Percentiles rank a stretch among this genome's conserved stretches.
Conservation (phyloP, 2,329 filamentous ascomycete species). For the Trichoderma asperellum region DNA sequence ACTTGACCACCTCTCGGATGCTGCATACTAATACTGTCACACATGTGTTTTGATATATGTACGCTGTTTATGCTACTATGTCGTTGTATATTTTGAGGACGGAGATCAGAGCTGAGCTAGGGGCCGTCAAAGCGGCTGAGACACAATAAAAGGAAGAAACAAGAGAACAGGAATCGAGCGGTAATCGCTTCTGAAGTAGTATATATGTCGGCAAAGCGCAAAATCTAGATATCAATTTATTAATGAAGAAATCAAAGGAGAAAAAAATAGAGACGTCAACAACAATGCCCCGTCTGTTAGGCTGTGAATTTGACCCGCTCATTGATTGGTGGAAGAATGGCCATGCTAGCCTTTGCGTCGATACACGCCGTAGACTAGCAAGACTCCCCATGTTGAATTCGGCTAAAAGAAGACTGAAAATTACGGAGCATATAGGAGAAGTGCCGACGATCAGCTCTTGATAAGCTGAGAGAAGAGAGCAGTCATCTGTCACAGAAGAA, state of each 20-base stretch:
- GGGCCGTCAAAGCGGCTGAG: neutral
- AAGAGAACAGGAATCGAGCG: neutral
- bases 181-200: neutral
- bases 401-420: neutral
- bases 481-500: neutral
- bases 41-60: neutral
- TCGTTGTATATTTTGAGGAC: neutral
- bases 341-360: neutral
- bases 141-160: neutral
- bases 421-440: neutral
- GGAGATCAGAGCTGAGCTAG: neutral
- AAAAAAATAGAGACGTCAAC: neutral
- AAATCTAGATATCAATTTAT: neutral
- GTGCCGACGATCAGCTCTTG: neutral
- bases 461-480: neutral
- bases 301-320: too few relatives aligned
- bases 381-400: neutral
- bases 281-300: neutral
- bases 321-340: conserved; percentile 21
- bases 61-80: conserved; percentile 7
- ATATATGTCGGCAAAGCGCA: conserved; percentile 3
- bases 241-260: neutral
- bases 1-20: neutral
- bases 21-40: neutral
- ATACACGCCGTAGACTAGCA: neutral